These are phyloP conservation scores for Talaromyces marneffei DNA, from an alignment of 2,329 filamentous ascomycete species.

Conservation along the genomic window DNA sequence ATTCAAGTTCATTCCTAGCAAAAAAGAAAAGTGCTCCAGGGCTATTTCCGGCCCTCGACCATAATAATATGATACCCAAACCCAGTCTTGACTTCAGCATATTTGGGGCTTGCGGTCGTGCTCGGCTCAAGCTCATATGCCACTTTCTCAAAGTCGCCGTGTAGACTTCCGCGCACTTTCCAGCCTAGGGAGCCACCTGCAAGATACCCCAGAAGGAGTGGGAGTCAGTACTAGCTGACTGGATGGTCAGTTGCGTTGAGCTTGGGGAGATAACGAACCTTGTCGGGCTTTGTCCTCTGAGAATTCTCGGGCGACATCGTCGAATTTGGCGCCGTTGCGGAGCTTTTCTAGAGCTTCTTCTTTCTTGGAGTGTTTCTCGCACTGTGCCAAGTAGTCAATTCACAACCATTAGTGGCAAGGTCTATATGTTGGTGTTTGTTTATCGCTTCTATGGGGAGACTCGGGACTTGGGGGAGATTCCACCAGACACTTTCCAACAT, in stretches of 20 bases:
- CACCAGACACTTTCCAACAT: not conserved
- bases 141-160: slow-evolving; percentile 56
- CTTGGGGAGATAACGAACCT: slow-evolving; percentile 29
- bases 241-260: not conserved
- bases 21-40: not conserved
- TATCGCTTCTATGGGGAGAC: too few relatives aligned
- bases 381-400: slow-evolving; percentile 28
- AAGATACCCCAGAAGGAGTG: not conserved
- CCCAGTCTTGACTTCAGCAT: slow-evolving; percentile 56
- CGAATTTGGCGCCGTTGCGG: slow-evolving; percentile 55
- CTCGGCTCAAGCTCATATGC: slow-evolving; percentile 58
- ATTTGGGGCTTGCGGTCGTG: slow-evolving; percentile 56
- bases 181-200: slow-evolving; percentile 58
- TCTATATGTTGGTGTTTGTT: too few relatives aligned
- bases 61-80: slow-evolving; percentile 65
- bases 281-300: slow-evolving; percentile 61
- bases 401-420: not conserved
- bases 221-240: not conserved
- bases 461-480: not conserved
- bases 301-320: slow-evolving; percentile 59
- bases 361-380: slow-evolving; percentile 60
- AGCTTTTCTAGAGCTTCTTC: slow-evolving; percentile 60
- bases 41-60: slow-evolving; percentile 59
- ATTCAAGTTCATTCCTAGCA: not conserved
- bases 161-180: slow-evolving; percentile 54